Percentiles rank a stretch among this genome's conserved stretches.
These are phyloP conservation scores for Coniella vitis DNA, from an alignment of 2,329 filamentous ascomycete species.

Conservation along the genomic window DNA sequence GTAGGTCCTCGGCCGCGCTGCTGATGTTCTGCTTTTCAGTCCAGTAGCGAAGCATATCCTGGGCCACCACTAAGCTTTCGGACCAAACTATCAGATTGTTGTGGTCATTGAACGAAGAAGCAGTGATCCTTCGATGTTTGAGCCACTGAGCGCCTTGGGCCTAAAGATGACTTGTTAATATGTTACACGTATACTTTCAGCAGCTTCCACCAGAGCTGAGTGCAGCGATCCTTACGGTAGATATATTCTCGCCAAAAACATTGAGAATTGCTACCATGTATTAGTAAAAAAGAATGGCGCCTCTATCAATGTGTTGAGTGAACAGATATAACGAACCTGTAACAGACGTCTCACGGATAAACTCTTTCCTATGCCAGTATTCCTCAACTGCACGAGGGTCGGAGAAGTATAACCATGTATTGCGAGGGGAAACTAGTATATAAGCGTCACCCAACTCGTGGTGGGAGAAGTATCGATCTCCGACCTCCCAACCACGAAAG, in stretches of 20 bases:
- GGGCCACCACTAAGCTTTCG: not conserved
- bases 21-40: not conserved
- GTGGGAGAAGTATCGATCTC: not conserved
- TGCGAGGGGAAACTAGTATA: not conserved
- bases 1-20: conserved; percentile 2
- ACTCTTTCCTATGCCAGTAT: conserved; percentile 1
- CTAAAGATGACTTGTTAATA: not conserved
- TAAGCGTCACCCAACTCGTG: conserved; percentile 5
- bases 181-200: too few species aligned
- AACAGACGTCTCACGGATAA: conserved; percentile 1
- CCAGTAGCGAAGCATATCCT: conserved; percentile 7
- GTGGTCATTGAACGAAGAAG: conserved; percentile 7
- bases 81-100: conserved; percentile 8
- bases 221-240: not conserved
- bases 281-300: too few species aligned
- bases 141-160: conserved; percentile 3
- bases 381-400: not conserved
- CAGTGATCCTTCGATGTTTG: conserved; percentile 1
- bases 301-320: not conserved
- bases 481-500: too few species aligned
- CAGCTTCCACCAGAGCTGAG: too few species aligned
- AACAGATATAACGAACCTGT: conserved; percentile 3
- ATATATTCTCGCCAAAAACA: conserved; percentile 5
- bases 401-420: not conserved
- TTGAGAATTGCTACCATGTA: too few species aligned